phyloP scores from a whole-genome alignment of 768 basidiomycete species.

The Termitomyces sp. region DNA sequence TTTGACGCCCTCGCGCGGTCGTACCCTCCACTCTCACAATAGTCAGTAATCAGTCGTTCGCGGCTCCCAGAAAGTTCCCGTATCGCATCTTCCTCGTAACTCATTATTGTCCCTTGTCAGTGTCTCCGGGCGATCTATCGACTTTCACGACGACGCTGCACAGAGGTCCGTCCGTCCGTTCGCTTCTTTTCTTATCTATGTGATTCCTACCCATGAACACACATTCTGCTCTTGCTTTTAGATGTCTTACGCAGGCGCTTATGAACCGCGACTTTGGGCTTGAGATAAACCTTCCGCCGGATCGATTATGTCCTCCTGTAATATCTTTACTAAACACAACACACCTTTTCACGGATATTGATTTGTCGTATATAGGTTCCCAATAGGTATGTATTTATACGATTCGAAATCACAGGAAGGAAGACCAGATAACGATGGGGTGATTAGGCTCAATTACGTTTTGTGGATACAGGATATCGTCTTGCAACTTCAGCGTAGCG shows the following conservation, averaged over 20 bases:
- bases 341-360: background rate
- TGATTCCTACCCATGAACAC: too few relatives aligned
- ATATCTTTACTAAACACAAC: too few relatives aligned
- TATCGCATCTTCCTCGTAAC: background rate
- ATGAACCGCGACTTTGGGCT: constrained; percentile 71
- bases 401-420: background rate
- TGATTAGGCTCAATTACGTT: constrained; percentile 77
- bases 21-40: constrained; percentile 38
- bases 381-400: constrained; percentile 49
- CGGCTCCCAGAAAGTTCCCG: too few relatives aligned
- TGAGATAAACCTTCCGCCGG: constrained; percentile 51
- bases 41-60: constrained; percentile 16
- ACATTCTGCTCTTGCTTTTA: constrained; percentile 28
- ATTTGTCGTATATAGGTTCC: constrained; percentile 45
- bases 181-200: too few relatives aligned
- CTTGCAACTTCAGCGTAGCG: constrained; percentile 19
- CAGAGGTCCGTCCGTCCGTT: constrained; percentile 68
- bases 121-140: constrained; percentile 40
- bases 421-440: background rate
- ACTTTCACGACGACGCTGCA: constrained; percentile 70
- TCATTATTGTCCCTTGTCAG: background rate
- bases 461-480: constrained; percentile 79
- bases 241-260: constrained; percentile 76
- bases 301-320: constrained; percentile 87
- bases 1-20: constrained; percentile 52